phyloP scores from a whole-genome alignment of 495 filamentous ascomycete genomes.

The Hyaloscypha variabilis region DNA sequence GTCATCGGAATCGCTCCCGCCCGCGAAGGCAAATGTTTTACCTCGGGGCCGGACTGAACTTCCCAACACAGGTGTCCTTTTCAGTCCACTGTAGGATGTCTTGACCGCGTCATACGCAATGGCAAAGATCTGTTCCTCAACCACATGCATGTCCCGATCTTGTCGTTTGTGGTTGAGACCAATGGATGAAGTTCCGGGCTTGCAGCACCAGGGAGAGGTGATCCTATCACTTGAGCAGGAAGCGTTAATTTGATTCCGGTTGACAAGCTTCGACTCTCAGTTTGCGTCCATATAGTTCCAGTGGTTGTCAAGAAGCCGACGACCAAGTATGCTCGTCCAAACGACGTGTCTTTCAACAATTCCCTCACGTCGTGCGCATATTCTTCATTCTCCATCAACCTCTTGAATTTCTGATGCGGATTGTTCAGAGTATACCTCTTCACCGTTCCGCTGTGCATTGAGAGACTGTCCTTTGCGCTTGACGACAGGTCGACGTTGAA shows the following conservation, averaged over 20 bases:
- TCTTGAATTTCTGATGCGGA: neutral
- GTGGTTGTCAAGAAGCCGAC: neutral
- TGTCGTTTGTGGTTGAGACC: neutral
- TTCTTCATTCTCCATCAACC: neutral
- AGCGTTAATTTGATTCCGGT: neutral
- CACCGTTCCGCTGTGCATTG: neutral
- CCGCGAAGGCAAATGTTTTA: neutral
- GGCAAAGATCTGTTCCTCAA: neutral
- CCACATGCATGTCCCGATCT: neutral
- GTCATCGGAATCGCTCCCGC: neutral
- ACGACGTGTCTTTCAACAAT: neutral
- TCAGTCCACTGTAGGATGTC: neutral
- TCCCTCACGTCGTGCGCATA: neutral
- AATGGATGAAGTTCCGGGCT: neutral
- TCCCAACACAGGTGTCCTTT: neutral
- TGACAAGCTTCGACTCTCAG: neutral
- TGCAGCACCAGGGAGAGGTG: neutral
- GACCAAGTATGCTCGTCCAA: constrained; percentile 1
- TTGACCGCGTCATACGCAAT: neutral
- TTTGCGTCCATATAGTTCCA: constrained; percentile 3
- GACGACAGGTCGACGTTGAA: neutral
- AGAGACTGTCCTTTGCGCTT: neutral
- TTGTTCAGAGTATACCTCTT: constrained; percentile 3
- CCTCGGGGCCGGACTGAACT: neutral
- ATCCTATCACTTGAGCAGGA: neutral